These are phyloP conservation scores for Sporisorium reilianum DNA, from an alignment of 1,284 basidiomycete genomes.

Conservation along the genomic window DNA sequence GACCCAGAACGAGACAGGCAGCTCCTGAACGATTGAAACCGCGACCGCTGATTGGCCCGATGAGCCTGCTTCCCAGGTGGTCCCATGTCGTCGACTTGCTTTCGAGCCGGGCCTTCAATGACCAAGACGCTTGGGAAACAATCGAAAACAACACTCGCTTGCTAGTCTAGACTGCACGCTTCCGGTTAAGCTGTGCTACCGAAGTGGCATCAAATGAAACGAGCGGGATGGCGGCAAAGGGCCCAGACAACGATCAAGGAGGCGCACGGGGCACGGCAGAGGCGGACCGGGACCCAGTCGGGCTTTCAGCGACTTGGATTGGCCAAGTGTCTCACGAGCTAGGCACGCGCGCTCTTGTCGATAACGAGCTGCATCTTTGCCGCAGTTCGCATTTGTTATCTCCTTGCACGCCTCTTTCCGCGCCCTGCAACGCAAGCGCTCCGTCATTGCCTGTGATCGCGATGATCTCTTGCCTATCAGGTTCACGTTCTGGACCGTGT, in stretches of 20 bases:
- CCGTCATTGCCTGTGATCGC: not conserved
- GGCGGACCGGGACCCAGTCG: not conserved
- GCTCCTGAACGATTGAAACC: slow-evolving; percentile 10
- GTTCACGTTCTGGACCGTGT: slow-evolving; percentile 5
- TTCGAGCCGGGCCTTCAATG: not conserved
- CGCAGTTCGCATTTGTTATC: slow-evolving; percentile 11
- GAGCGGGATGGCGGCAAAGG: slow-evolving; percentile 1
- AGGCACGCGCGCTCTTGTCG: not conserved
- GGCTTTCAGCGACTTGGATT: slow-evolving; percentile 11
- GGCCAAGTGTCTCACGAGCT: not conserved
- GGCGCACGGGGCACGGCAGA: not conserved
- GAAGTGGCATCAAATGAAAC: no score
- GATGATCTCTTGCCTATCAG: slow-evolving; percentile 5
- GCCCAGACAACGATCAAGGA: not conserved
- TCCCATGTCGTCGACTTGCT: no score
- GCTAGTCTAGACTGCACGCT: no score
- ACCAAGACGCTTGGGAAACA: no score
- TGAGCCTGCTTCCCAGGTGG: no score
- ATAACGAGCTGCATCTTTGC: slow-evolving; percentile 3
- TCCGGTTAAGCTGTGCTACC: no score
- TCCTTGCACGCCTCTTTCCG: slow-evolving; percentile 3
- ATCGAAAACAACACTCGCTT: no score
- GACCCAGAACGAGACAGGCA: slow-evolving; percentile 2
- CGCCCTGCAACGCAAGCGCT: not conserved
- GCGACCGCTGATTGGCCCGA: slow-evolving; percentile 10